Conservation (phyloP, 768 basidiomycete species). For the Chlorophyllum brunneum region DNA sequence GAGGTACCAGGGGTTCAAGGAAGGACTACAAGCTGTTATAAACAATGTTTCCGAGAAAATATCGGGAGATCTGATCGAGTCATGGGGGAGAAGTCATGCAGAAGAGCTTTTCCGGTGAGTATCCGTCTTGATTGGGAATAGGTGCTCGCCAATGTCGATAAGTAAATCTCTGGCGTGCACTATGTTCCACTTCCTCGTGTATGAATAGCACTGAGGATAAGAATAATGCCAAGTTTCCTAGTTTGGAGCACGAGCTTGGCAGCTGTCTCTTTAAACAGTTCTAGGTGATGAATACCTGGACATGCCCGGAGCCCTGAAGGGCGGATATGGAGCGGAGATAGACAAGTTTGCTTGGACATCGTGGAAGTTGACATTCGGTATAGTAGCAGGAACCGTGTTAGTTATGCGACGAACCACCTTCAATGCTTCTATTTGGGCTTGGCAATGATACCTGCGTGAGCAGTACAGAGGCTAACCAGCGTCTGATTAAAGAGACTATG, state of each 20-base stretch:
- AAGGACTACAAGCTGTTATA: conserved; percentile 3
- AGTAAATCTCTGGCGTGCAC: neutral
- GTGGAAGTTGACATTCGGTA: neutral
- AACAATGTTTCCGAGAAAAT: conserved; percentile 2
- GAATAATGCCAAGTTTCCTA: conserved; percentile 15
- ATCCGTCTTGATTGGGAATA: conserved; percentile 1
- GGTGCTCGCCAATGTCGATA: neutral
- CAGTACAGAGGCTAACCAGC: no score
- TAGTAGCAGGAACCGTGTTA: neutral
- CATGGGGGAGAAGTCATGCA: conserved; percentile 9
- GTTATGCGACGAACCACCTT: neutral
- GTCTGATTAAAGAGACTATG: neutral
- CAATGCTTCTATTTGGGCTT: conserved; percentile 2
- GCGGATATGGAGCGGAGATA: conserved; percentile 28
- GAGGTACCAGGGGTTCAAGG: conserved; percentile 4
- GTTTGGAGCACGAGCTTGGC: conserved; percentile 9
- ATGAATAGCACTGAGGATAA: conserved; percentile 3
- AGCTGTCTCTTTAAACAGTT: neutral
- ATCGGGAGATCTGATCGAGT: conserved; percentile 10
- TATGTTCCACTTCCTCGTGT: conserved; percentile 5
- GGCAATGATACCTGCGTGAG: conserved; percentile 1
- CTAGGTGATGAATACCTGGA: neutral
- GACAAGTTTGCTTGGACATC: conserved; percentile 14
- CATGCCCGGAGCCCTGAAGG: conserved; percentile 9
- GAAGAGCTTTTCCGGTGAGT: neutral